These are phyloP conservation scores for Nicotiana paniculata DNA, from an alignment of 257 asterid species.

Conservation along the genomic window DNA sequence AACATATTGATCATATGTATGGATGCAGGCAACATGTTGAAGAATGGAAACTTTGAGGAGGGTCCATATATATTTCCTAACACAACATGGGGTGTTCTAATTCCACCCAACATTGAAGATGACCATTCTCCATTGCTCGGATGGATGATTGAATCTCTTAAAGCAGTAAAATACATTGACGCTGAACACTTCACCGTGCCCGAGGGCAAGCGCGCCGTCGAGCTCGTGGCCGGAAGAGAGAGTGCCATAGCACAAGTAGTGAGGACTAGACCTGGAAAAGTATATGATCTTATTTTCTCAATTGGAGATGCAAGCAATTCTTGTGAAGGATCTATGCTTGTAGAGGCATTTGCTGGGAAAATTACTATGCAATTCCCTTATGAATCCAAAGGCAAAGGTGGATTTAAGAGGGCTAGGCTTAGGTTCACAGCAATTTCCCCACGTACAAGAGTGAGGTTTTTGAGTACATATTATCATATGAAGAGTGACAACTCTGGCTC, in stretches of 20 bases:
- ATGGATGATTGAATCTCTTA: conserved; percentile 23
- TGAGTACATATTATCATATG: conserved; percentile 16
- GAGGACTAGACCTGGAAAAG: conserved; percentile 18
- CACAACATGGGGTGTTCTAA: conserved; percentile 16
- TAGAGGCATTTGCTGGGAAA: conserved; percentile 21
- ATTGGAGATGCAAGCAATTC: conserved; percentile 20
- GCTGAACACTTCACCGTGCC: conserved; percentile 18
- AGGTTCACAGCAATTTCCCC: conserved; percentile 11
- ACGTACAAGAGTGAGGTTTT: conserved; percentile 15
- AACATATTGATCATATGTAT: background rate
- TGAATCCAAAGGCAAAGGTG: conserved; percentile 17
- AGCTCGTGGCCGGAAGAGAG: conserved; percentile 19
- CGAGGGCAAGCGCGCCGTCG: conserved; percentile 7
- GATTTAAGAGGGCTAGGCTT: conserved; percentile 9
- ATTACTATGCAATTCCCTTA: conserved; percentile 14
- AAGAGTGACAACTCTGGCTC: conserved; percentile 16
- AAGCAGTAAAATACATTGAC: conserved; percentile 22
- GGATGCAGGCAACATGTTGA: conserved; percentile 13
- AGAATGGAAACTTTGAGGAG: conserved; percentile 16
- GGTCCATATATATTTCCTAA: conserved; percentile 16
- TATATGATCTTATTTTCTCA: conserved; percentile 3
- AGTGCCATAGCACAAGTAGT: conserved; percentile 23
- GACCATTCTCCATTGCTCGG: conserved; percentile 15
- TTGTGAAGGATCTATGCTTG: conserved; percentile 21
- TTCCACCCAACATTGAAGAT: conserved; percentile 17